Percentiles rank a stretch among this genome's conserved stretches.
These are phyloP conservation scores for Aspergillus novofumigatus DNA, from an alignment of 2,329 filamentous ascomycete genomes.

Conservation along the genomic window DNA sequence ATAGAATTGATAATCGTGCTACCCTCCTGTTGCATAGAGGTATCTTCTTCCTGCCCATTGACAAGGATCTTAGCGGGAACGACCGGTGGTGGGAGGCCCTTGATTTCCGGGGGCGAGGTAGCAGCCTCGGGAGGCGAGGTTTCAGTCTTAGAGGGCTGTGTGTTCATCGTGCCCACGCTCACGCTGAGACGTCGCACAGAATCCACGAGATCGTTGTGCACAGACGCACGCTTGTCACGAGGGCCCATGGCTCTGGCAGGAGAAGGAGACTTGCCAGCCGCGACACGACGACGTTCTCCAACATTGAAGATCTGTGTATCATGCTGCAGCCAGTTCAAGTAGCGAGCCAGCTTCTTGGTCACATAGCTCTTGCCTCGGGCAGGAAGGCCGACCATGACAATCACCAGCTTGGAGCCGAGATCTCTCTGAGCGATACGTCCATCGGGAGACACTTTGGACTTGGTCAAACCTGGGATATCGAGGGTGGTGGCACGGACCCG, in stretches of 20 bases:
- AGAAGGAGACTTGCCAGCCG: conserved; percentile 51
- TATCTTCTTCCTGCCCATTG: conserved; percentile 49
- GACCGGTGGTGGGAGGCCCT: conserved; percentile 37
- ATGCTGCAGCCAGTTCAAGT: conserved; percentile 96
- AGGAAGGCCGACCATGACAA: conserved; percentile 96
- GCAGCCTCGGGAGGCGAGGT: conserved; percentile 14
- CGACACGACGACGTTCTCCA: conserved; percentile 80
- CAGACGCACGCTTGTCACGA: conserved; percentile 21
- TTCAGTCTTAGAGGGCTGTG: conserved; percentile 18
- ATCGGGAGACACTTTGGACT: conserved; percentile 91
- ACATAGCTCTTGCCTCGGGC: conserved; percentile 98
- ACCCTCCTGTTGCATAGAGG: conserved; percentile 13
- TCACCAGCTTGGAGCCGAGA: conserved; percentile 92
- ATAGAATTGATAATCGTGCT: conserved; percentile 24
- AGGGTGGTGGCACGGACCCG: conserved; percentile 86
- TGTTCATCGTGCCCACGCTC: conserved; percentile 28
- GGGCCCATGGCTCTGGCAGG: conserved; percentile 15
- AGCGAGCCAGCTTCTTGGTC: conserved; percentile 94
- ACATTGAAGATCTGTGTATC: conserved; percentile 97
- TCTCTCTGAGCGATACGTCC: conserved; percentile 90
- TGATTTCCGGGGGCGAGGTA: conserved; percentile 20
- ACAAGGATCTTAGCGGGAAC: conserved; percentile 54
- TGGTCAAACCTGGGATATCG: conserved; percentile 93
- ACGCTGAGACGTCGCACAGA: conserved; percentile 43
- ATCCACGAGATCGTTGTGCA: conserved; percentile 41